phyloP scores from a whole-genome alignment of 2,329 filamentous ascomycete genomes.

The Aspergillus ibericus region DNA sequence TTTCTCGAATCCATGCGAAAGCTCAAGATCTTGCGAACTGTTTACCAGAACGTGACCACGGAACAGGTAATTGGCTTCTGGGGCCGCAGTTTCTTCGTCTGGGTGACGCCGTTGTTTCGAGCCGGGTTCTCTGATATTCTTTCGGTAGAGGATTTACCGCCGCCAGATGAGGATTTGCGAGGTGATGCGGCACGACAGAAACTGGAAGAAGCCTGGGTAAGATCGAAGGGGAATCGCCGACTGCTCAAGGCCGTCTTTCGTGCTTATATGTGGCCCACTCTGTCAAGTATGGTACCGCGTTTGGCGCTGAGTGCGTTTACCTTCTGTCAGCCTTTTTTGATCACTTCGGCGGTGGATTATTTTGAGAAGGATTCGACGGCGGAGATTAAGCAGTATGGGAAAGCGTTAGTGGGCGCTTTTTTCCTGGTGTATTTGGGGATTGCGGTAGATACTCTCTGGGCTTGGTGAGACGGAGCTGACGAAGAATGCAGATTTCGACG shows the following conservation, averaged over 20 bases:
- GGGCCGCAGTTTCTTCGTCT: slow-evolving; percentile 49
- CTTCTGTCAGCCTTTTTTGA: slow-evolving; percentile 34
- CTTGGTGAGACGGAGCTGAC: neutral
- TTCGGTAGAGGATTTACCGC: slow-evolving; percentile 42
- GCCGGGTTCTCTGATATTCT: slow-evolving; percentile 45
- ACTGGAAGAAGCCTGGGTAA: neutral
- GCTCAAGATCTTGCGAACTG: slow-evolving; percentile 26
- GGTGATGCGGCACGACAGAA: neutral
- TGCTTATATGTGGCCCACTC: neutral
- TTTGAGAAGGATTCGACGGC: slow-evolving; percentile 4
- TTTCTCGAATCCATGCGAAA: slow-evolving; percentile 42
- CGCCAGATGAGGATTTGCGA: slow-evolving; percentile 28
- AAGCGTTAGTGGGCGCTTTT: slow-evolving; percentile 34
- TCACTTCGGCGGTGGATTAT: slow-evolving; percentile 23
- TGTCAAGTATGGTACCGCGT: slow-evolving; percentile 22
- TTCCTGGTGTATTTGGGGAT: slow-evolving; percentile 32
- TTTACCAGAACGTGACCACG: slow-evolving; percentile 24
- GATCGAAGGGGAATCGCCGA: neutral
- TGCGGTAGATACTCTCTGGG: slow-evolving; percentile 18
- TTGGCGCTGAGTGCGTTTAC: slow-evolving; percentile 18
- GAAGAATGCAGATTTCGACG: slow-evolving; percentile 21
- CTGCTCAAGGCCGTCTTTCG: neutral
- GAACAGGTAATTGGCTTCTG: slow-evolving; percentile 51
- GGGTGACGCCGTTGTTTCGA: slow-evolving; percentile 36
- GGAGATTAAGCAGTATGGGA: slow-evolving; percentile 21